phyloP scores from a whole-genome alignment of 2,329 filamentous ascomycete genomes.

The Cryphonectria parasitica region DNA sequence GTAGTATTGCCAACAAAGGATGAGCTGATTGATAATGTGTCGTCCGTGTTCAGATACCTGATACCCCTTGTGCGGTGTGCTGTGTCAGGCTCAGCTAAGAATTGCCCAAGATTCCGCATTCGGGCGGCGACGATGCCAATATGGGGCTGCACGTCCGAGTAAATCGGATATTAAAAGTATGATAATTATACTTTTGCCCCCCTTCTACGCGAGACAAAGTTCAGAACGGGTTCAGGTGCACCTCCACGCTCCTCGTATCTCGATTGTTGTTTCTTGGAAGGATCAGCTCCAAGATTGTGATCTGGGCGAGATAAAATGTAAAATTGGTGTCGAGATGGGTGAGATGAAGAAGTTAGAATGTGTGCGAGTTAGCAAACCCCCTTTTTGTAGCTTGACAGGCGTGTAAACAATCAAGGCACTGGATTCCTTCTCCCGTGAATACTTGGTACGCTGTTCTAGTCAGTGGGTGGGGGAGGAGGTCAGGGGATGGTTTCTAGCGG shows the following conservation, averaged over 20 bases:
- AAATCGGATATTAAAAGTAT: not conserved
- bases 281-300: not conserved
- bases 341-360: not conserved
- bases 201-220: not conserved
- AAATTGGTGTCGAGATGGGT: not conserved
- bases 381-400: not conserved
- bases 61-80: not conserved
- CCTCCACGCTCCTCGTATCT: not conserved
- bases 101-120: not conserved
- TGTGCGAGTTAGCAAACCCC: not conserved
- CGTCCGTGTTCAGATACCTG: not conserved
- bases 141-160: not conserved
- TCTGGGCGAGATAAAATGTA: not conserved
- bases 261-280: not conserved
- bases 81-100: not conserved
- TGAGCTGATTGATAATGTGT: not conserved
- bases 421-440: not conserved
- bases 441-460: not conserved
- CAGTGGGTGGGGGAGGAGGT: not conserved
- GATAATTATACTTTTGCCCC: not conserved
- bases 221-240: not conserved
- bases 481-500: not conserved
- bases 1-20: not conserved
- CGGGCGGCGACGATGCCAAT: not conserved
- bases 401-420: not conserved